Percentiles rank a stretch among this genome's conserved stretches.
Conservation (phyloP, 208 protist genomes). For the Acanthamoeba castellanii region DNA sequence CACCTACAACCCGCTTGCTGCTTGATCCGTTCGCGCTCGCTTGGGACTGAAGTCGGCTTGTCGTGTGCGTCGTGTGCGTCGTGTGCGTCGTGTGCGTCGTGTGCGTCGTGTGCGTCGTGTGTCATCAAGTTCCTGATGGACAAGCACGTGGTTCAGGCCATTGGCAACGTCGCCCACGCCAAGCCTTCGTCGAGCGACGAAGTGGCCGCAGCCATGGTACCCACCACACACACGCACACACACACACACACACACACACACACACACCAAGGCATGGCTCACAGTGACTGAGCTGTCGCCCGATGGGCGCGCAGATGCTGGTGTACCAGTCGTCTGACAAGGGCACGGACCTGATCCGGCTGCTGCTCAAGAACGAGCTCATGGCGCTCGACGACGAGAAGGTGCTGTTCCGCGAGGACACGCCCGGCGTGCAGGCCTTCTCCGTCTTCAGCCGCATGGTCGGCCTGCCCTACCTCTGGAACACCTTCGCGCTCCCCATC, state of each 20-base stretch:
- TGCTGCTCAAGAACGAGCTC: constrained; percentile 11
- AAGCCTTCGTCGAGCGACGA: neutral
- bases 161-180: constrained; percentile 9
- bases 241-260: too few species aligned
- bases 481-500: constrained; percentile 27
- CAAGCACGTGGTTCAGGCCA: constrained; percentile 11
- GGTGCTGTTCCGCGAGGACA: constrained; percentile 47
- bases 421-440: neutral
- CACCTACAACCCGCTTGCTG: neutral
- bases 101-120: too few species aligned
- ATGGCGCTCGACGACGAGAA: constrained; percentile 35
- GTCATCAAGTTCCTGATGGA: constrained; percentile 66
- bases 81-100: too few species aligned
- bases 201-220: neutral
- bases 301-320: constrained; percentile 17
- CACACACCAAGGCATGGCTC: too few species aligned
- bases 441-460: constrained; percentile 15
- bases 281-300: too few species aligned
- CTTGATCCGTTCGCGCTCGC: neutral
- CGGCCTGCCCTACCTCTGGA: constrained; percentile 45
- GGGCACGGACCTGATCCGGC: neutral
- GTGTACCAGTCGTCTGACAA: neutral
- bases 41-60: too few species aligned
- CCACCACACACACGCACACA: neutral
- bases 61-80: too few species aligned